A percentile compares a stretch with the other conserved stretches of the same genome.
These are phyloP conservation scores for Schizonepeta tenuifolia DNA, from an alignment of 257 asterid genomes.

Conservation along the genomic window DNA sequence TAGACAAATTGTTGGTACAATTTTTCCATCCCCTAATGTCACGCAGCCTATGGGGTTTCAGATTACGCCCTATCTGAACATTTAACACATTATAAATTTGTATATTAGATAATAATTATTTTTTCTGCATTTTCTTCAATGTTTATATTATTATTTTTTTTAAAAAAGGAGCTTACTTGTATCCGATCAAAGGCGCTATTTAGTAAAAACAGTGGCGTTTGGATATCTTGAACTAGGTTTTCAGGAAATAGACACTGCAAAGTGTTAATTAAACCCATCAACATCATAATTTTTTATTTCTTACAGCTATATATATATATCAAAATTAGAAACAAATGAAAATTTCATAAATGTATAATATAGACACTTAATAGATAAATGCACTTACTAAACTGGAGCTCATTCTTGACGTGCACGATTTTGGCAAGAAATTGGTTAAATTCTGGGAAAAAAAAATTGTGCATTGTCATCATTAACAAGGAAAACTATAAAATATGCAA, in stretches of 20 bases:
- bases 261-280: neutral
- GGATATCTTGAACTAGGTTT: conserved; percentile 2
- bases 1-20: neutral
- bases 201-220: conserved; percentile 18
- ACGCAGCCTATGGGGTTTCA: neutral
- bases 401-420: conserved; percentile 22
- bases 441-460: neutral
- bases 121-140: too few species aligned
- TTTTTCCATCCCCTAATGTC: neutral
- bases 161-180: conserved; percentile 14
- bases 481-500: too few species aligned
- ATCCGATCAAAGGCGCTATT: conserved; percentile 7
- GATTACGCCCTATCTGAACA: neutral
- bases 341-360: too few species aligned
- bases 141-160: too few species aligned
- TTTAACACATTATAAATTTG: neutral
- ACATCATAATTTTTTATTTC: too few species aligned
- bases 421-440: conserved; percentile 27
- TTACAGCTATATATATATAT: too few species aligned
- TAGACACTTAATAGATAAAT: neutral
- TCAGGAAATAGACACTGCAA: conserved; percentile 27
- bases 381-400: conserved; percentile 1
- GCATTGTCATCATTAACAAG: neutral
- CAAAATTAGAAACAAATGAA: too few species aligned
- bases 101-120: too few species aligned